Base-by-base conservation (phyloP, 2,329 filamentous ascomycete species). In the Gaeumannomyces sp. region DNA sequence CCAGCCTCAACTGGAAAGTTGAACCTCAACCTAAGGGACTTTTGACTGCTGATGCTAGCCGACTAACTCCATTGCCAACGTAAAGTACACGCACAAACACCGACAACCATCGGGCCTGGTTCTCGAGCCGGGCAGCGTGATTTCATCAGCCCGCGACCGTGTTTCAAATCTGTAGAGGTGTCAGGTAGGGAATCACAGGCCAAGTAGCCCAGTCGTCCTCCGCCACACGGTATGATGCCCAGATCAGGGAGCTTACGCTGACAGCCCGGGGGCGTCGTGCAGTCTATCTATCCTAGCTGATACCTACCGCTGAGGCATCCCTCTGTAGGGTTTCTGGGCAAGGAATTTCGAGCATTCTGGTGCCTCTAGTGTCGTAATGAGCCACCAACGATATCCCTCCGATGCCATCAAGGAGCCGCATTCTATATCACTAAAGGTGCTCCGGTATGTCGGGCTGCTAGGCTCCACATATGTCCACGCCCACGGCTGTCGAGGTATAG, bases 371-470 rank as follows among this genome's bases (percentile, higher is more conserved):
- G 13, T 50, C 60, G 66, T 67, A 13, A 86, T 86, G 84, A 85
- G 81, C 74, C 84, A 87, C 70, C 83, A 86, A 73, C 76, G 82
- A 69, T 85, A 83, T 69, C 78, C 83, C 10, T 84, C 83, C 19
- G 84, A 86, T 66, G 78, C 80, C 3, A 76, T 83, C 66, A 92
- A 92, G 75, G 91, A 93, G 76, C 89, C 90, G 53, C 90, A 93
- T 76, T 86, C 88, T 27, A 85, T 93, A 60, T 93, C 90, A 63
- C 79, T 93, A 64, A 94, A 93, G 80, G 91, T 91, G 62, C 79
- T 91, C 53, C 80, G 88, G 88, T 89, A 79, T 69, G 74, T 63
- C 33, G 13, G 13, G 38, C 28, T 16, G 25, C 33, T 29, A 10
- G 22, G 22, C 22, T n/a, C 22, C 45, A n/a, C n/a, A 53, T 16